These are phyloP conservation scores for Phalaenopsis hybrid DNA, from an alignment of 116 monocot species.

Conservation along the genomic window DNA sequence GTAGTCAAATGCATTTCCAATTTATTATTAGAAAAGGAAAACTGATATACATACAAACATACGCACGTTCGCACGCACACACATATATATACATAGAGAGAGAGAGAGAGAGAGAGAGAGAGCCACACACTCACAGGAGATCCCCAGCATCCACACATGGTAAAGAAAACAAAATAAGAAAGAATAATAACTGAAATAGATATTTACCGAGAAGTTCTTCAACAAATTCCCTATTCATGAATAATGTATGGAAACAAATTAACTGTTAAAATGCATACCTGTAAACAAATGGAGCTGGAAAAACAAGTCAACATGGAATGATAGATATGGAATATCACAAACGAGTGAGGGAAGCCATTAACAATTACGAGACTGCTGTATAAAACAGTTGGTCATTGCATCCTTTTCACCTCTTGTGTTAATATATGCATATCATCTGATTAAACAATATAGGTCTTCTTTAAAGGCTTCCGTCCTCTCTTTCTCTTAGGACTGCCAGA, in stretches of 20 bases:
- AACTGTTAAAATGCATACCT: not conserved
- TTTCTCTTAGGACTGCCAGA: constrained; percentile 50
- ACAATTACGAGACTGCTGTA: not conserved
- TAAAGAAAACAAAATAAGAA: too few species aligned
- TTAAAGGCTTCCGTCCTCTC: constrained; percentile 51
- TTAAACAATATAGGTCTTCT: constrained; percentile 82
- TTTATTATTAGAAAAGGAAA: too few species aligned
- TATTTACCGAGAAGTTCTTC: too few species aligned
- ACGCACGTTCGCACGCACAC: too few species aligned
- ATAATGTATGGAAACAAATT: not conserved
- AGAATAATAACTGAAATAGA: too few species aligned
- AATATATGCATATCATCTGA: not conserved
- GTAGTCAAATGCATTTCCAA: too few species aligned
- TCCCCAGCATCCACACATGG: too few species aligned
- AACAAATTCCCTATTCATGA: not conserved
- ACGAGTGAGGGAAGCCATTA: not conserved
- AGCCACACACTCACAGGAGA: too few species aligned
- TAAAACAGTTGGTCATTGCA: not conserved
- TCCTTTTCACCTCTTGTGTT: not conserved
- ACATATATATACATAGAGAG: too few species aligned
- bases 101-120: too few species aligned
- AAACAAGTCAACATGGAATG: not conserved
- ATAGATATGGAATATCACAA: not conserved
- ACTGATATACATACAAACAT: too few species aligned
- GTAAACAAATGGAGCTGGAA: too few species aligned